Conservation (phyloP, 176 grass and related monocot genomes). For the Aegilops umbellulata region DNA sequence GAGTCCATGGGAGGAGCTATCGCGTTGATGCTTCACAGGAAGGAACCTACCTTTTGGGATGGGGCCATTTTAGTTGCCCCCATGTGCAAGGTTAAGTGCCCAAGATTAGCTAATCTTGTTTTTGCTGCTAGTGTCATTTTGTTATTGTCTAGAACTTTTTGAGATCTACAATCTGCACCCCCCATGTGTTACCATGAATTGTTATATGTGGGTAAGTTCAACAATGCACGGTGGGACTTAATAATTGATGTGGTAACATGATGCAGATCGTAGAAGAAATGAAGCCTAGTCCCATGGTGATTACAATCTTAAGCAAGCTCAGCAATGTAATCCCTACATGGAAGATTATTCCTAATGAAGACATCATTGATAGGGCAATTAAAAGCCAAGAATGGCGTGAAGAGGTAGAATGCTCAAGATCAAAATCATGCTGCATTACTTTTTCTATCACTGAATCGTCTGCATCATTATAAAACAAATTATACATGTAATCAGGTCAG, state of each 20-base stretch:
- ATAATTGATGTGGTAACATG: not conserved
- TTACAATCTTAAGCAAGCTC: slow-evolving; percentile 44
- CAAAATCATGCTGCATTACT: not conserved
- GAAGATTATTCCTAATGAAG: slow-evolving; percentile 55
- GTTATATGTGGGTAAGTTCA: not conserved
- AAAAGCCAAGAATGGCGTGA: slow-evolving; percentile 43
- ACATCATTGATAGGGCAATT: slow-evolving; percentile 59
- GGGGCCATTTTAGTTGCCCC: slow-evolving; percentile 67
- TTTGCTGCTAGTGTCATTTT: not conserved
- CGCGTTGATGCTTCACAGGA: slow-evolving; percentile 66
- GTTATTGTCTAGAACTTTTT: not conserved
- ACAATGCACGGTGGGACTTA: not conserved
- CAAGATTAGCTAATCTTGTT: not conserved
- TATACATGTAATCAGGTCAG: slow-evolving; percentile 36
- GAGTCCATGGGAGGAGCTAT: slow-evolving; percentile 84
- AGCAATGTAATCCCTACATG: slow-evolving; percentile 56
- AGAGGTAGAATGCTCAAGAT: slow-evolving; percentile 46
- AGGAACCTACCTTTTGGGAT: slow-evolving; percentile 60
- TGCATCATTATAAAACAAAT: not conserved
- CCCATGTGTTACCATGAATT: not conserved
- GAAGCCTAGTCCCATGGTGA: slow-evolving; percentile 57
- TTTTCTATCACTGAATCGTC: not conserved
- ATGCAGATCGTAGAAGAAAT: slow-evolving; percentile 63
- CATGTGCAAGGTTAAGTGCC: slow-evolving; percentile 71
- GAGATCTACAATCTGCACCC: not conserved